These are phyloP conservation scores for Leptographium lundbergii DNA, from an alignment of 2,329 filamentous ascomycete genomes.

Conservation along the genomic window DNA sequence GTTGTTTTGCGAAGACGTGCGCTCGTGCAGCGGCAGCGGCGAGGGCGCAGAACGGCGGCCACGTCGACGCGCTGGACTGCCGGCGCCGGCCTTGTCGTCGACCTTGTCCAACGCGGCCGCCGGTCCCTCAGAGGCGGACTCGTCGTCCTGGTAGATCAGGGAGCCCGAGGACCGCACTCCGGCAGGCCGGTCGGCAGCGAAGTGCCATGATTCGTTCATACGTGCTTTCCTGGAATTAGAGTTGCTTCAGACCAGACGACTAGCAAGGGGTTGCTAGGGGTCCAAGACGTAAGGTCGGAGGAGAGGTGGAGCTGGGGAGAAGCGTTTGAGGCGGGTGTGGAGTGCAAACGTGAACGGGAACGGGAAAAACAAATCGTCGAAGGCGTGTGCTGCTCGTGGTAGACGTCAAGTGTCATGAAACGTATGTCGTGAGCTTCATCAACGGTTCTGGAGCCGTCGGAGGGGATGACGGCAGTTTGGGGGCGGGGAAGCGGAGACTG, in stretches of 20 bases:
- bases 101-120: neutral
- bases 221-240: neutral
- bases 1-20: conserved; percentile 28
- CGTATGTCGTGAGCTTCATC: neutral
- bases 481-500: neutral
- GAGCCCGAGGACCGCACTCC: neutral
- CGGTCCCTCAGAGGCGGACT: conserved; percentile 4
- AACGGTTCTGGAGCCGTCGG: neutral
- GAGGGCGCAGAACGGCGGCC: neutral
- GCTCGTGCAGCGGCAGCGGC: conserved; percentile 25
- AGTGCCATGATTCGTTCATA: conserved; percentile 8
- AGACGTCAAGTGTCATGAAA: neutral
- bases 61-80: neutral
- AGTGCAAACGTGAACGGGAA: neutral
- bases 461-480: neutral
- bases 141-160: neutral
- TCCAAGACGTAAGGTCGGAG: neutral
- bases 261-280: neutral
- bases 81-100: neutral
- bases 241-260: neutral
- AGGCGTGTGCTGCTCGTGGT: neutral
- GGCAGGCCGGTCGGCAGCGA: conserved; percentile 4
- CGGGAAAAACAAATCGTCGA: neutral
- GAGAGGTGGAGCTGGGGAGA: neutral
- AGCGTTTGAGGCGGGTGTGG: neutral